Conservation (phyloP, 2,329 filamentous ascomycete species). For the Colletotrichum sp. region DNA sequence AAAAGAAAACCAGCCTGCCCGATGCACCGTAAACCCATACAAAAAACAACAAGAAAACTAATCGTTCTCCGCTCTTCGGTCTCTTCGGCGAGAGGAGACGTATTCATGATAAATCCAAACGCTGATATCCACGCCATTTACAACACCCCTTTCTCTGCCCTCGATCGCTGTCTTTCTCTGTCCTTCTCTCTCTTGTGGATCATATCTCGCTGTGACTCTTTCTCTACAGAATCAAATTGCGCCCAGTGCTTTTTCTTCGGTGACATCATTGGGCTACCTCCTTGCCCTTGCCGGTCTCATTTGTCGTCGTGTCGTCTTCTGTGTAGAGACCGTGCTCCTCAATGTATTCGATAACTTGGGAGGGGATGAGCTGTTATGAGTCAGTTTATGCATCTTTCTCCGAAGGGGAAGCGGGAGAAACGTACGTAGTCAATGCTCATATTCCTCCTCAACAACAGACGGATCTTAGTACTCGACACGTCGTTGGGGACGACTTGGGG, state of each 20-base stretch:
- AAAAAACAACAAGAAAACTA: background rate
- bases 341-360: slow-evolving; percentile 77
- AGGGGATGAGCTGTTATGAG: slow-evolving; percentile 66
- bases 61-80: slow-evolving; percentile 1
- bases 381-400: background rate
- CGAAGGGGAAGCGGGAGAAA: background rate
- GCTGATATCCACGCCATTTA: slow-evolving; percentile 16
- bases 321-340: slow-evolving; percentile 69
- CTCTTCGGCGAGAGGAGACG: background rate
- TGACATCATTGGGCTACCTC: slow-evolving; percentile 1
- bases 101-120: slow-evolving; percentile 8
- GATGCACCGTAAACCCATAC: slow-evolving; percentile 5
- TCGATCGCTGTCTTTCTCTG: background rate
- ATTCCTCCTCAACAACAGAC: slow-evolving; percentile 20
- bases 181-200: background rate
- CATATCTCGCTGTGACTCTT: background rate
- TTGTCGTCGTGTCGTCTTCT: slow-evolving; percentile 37
- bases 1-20: background rate
- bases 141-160: background rate
- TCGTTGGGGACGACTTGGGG: slow-evolving; percentile 89
- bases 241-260: background rate
- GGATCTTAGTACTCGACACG: slow-evolving; percentile 47
- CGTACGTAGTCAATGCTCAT: slow-evolving; percentile 24
- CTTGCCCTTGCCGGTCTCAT: slow-evolving; percentile 16
- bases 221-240: background rate